phyloP scores from a whole-genome alignment of 176 grass and related monocot species.

The Aegilops longissima region DNA sequence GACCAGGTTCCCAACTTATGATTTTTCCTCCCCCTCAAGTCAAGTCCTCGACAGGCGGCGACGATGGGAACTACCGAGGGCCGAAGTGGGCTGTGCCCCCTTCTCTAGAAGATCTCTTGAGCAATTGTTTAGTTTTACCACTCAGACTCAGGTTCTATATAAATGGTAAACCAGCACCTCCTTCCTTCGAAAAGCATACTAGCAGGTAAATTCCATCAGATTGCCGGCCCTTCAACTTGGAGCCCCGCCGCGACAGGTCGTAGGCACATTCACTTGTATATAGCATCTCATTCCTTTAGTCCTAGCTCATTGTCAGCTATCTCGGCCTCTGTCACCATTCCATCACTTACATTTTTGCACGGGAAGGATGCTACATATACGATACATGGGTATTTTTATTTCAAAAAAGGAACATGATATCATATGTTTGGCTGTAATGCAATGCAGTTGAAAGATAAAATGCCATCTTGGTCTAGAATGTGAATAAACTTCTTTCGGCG shows the following conservation, averaged over 20 bases:
- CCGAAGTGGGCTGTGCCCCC: background rate
- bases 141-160: background rate
- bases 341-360: conserved; percentile 15
- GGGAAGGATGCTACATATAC: background rate
- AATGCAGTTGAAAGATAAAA: background rate
- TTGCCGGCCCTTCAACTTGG: background rate
- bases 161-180: background rate
- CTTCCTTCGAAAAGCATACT: background rate
- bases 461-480: conserved; percentile 22
- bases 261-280: conserved; percentile 31
- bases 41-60: background rate
- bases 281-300: conserved; percentile 33
- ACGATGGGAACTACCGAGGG: background rate
- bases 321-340: background rate
- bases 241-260: background rate
- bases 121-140: background rate
- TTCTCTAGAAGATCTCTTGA: background rate
- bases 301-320: conserved; percentile 10
- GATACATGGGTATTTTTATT: background rate
- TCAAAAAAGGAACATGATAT: background rate
- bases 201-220: background rate
- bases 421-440: conserved; percentile 1
- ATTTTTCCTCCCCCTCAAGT: background rate
- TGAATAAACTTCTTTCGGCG: conserved; percentile 23
- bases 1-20: conserved; percentile 52